Conservation (phyloP, 2,329 filamentous ascomycete genomes). For the Verticillium albo-atrum region DNA sequence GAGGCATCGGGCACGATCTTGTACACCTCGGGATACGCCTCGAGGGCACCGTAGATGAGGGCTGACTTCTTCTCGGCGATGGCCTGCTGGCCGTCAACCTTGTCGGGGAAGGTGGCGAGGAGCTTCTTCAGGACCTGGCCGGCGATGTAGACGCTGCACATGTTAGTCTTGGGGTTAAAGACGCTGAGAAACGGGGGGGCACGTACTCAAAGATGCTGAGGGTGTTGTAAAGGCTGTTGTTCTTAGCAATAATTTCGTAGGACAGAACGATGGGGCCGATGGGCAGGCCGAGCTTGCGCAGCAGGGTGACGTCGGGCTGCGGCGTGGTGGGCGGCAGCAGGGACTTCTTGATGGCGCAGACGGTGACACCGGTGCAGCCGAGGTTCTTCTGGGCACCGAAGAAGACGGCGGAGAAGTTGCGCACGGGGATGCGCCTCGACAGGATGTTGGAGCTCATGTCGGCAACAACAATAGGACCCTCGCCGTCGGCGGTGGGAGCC, state of each 20-base stretch:
- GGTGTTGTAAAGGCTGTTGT: conserved; percentile 95
- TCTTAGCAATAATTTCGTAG: conserved; percentile 83
- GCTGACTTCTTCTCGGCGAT: conserved; percentile 70
- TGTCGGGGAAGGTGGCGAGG: conserved; percentile 59
- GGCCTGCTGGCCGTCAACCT: conserved; percentile 72
- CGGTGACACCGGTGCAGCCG: conserved; percentile 79
- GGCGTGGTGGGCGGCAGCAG: conserved; percentile 65
- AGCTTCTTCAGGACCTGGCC: conserved; percentile 83
- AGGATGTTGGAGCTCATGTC: conserved; percentile 97
- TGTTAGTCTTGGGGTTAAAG: background rate
- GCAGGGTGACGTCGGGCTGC: conserved; percentile 62
- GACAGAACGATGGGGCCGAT: conserved; percentile 75
- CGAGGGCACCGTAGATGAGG: conserved; percentile 72
- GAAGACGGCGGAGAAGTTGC: conserved; percentile 80
- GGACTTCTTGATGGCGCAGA: conserved; percentile 77
- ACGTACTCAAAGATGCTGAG: conserved; percentile 81
- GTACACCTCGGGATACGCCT: conserved; percentile 70
- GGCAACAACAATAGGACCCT: conserved; percentile 73
- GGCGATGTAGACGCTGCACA: conserved; percentile 71
- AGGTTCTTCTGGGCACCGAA: conserved; percentile 96
- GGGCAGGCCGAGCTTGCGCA: conserved; percentile 71
- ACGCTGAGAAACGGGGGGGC: background rate
- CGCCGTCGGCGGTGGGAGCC: conserved; percentile 51
- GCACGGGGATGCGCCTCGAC: conserved; percentile 69
- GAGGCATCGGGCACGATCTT: conserved; percentile 69